A percentile compares a stretch with the other conserved stretches of the same genome.
These are phyloP conservation scores for Cordyceps pruinosa DNA, from an alignment of 2,329 filamentous ascomycete species.

Conservation along the genomic window DNA sequence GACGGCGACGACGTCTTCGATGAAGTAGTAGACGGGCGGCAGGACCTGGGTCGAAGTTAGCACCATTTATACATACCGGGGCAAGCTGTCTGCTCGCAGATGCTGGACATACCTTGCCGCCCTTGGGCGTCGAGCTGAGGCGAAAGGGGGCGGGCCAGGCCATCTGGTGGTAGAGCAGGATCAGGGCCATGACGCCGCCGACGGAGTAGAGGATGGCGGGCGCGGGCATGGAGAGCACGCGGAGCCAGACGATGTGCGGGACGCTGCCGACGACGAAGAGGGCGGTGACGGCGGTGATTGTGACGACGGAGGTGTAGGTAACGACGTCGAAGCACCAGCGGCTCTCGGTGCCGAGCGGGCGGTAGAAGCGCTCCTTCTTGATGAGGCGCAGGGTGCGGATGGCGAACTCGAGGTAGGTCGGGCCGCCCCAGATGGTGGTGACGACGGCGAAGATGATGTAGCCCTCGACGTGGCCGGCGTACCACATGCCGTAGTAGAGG, in stretches of 20 bases:
- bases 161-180: constrained; percentile 28
- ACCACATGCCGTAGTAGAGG: constrained; percentile 45
- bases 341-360: constrained; percentile 39
- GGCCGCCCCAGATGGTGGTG: constrained; percentile 47
- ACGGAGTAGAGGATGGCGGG: constrained; percentile 43
- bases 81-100: not conserved
- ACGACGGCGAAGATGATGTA: constrained; percentile 45
- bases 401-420: constrained; percentile 48
- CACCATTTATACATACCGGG: not conserved
- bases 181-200: constrained; percentile 34
- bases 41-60: constrained; percentile 34
- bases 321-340: constrained; percentile 45
- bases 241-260: constrained; percentile 41
- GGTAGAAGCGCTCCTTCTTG: constrained; percentile 41
- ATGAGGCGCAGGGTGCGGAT: constrained; percentile 42
- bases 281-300: constrained; percentile 42
- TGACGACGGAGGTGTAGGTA: constrained; percentile 39
- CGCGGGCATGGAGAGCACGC: constrained; percentile 45
- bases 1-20: constrained; percentile 62
- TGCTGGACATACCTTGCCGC: constrained; percentile 30
- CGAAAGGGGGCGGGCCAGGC: constrained; percentile 49
- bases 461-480: constrained; percentile 30
- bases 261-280: constrained; percentile 45
- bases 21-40: constrained; percentile 56
- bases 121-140: constrained; percentile 57